phyloP scores from a whole-genome alignment of 306 rosid species.

The Malus fusca region DNA sequence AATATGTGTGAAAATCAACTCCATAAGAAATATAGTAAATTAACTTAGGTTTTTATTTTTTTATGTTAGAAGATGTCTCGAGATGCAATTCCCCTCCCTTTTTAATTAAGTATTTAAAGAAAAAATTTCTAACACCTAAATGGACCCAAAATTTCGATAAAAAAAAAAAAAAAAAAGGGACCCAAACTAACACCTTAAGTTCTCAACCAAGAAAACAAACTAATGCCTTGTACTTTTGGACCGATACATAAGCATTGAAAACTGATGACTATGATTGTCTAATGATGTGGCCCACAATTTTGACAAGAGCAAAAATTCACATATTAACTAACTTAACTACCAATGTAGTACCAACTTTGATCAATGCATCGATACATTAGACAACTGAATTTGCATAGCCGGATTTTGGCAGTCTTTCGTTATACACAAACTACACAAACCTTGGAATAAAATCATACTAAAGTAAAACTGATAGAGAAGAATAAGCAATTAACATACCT shows the following conservation, averaged over 20 bases:
- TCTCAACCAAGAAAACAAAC: not conserved
- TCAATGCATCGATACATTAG: not conserved
- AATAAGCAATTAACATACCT: slow-evolving; percentile 35
- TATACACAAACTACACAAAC: not conserved
- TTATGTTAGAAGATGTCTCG: no score
- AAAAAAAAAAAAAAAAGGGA: no score
- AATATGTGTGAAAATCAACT: no score
- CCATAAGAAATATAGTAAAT: no score
- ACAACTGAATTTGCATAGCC: not conserved
- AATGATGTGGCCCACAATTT: not conserved
- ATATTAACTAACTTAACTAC: slow-evolving; percentile 25
- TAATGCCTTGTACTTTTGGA: not conserved
- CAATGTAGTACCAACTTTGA: not conserved
- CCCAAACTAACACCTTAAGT: not conserved
- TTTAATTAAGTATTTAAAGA: no score
- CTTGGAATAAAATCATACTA: not conserved
- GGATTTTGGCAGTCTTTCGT: no score
- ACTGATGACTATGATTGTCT: not conserved
- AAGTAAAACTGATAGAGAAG: not conserved
- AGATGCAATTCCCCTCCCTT: no score
- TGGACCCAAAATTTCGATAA: not conserved
- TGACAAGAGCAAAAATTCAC: not conserved
- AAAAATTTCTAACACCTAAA: no score
- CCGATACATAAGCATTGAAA: not conserved
- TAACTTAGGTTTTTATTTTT: no score